These are phyloP conservation scores for Quercus aquifolioides DNA, from an alignment of 306 rosid species.

Conservation along the genomic window DNA sequence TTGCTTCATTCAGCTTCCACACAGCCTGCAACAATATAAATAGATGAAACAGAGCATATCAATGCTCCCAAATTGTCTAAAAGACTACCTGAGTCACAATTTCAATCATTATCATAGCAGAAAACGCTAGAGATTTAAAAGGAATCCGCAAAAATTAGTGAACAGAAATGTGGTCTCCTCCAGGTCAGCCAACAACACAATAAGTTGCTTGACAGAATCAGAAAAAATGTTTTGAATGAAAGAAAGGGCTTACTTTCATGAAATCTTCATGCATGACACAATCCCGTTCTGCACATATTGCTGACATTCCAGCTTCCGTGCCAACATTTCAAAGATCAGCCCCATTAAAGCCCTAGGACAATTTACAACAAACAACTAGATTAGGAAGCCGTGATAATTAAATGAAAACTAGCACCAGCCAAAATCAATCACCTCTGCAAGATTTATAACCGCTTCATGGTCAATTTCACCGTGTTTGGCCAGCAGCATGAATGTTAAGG, in stretches of 20 bases:
- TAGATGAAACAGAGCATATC: neutral
- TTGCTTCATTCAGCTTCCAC: slow-evolving; percentile 82
- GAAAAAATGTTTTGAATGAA: neutral
- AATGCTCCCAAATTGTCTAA: neutral
- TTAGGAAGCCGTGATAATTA: slow-evolving; percentile 3
- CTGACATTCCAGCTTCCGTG: slow-evolving; percentile 97
- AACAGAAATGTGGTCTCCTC: neutral
- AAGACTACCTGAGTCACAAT: neutral
- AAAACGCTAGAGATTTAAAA: neutral
- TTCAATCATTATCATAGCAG: neutral
- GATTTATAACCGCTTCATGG: slow-evolving; percentile 92
- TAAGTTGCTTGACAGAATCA: neutral
- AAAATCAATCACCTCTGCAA: slow-evolving; percentile 71
- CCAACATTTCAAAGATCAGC: slow-evolving; percentile 92
- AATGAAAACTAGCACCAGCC: slow-evolving; percentile 3
- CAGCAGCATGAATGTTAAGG: slow-evolving; percentile 95
- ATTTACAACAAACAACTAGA: slow-evolving; percentile 7
- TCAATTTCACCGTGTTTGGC: slow-evolving; percentile 98
- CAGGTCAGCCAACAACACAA: neutral
- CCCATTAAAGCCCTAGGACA: slow-evolving; percentile 79
- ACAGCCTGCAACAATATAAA: slow-evolving; percentile 61
- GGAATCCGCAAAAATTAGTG: neutral
- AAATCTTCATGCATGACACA: slow-evolving; percentile 94
- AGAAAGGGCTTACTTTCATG: slow-evolving; percentile 61
- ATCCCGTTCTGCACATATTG: slow-evolving; percentile 92